Base-by-base conservation (phyloP, 306 rosid species). In the Acacia crassicarpa region DNA sequence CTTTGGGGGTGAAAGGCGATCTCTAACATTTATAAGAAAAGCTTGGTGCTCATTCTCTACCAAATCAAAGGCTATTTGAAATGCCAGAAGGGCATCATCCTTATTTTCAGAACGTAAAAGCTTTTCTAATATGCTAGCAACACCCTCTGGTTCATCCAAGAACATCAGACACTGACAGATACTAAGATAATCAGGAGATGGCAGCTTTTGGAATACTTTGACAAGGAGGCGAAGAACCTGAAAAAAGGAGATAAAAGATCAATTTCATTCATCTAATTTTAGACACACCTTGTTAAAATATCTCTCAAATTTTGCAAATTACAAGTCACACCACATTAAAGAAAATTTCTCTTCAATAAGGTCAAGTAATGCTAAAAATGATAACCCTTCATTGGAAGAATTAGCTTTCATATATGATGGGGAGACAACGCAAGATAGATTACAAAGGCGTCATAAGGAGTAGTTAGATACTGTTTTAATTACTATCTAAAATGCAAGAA, bases 41-140 rank as follows among this genome's bases (percentile, higher is more conserved):
- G 98, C 96, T 83, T 95, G 99, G 85, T 93, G 97, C 86, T 95
- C 99, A 76, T 95, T 95, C 89, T 95, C 99, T 10, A 93, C 91
- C 56, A 95, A 91, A 86, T 95, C 98, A 88, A 95, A 95, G 67
- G 99, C 99, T 75, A 95, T 91, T 90, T 95, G 98, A 84, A 89
- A 92, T 79, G 96, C 94, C 89, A 93, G 80, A 78, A 95, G 98
- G n/a, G 97, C 89, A 76, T 95, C 97, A 51, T 95, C 98, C 83
- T 92, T 92, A 87, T 89, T 91, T 83, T 95, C 98, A 59, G 99
- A 93, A 40, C 88, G 92, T 72, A 95, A 84, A 80, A 95, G 99
- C 79, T 88, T 95, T 82, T 92, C 99, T 83, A 95, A 86, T 86
- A 92, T 92, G 89, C 83, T 91, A 44, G 99, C 94, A 83, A 93